These are phyloP conservation scores for Aspergillus cejpii DNA, from an alignment of 2,329 filamentous ascomycete species.

Conservation along the genomic window DNA sequence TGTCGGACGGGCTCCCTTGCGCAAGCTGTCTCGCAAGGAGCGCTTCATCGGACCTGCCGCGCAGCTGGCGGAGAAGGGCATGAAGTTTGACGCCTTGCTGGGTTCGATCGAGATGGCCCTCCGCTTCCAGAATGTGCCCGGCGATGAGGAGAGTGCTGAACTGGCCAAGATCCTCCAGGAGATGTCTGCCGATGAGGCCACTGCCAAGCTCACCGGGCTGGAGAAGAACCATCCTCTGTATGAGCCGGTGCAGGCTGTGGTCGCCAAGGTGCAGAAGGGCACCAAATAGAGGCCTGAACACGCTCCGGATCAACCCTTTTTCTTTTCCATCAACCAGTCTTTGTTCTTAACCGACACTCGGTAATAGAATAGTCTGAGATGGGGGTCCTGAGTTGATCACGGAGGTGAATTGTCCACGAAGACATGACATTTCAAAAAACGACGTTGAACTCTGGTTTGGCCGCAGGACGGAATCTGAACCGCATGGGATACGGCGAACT, in stretches of 20 bases:
- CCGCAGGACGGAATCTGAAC: slow-evolving; percentile 24
- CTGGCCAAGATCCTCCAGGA: slow-evolving; percentile 78
- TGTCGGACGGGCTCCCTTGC: slow-evolving; percentile 86
- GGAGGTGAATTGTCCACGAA: slow-evolving; percentile 19
- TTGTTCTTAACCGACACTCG: neutral
- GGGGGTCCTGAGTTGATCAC: slow-evolving; percentile 24
- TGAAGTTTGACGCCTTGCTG: slow-evolving; percentile 66
- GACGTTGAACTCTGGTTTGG: slow-evolving; percentile 17
- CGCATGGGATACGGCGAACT: slow-evolving; percentile 31
- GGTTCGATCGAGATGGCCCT: slow-evolving; percentile 85
- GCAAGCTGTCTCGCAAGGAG: slow-evolving; percentile 91
- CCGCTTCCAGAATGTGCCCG: slow-evolving; percentile 89
- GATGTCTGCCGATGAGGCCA: slow-evolving; percentile 65
- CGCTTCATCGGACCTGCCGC: slow-evolving; percentile 89
- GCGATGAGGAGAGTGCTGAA: slow-evolving; percentile 81
- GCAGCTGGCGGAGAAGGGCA: slow-evolving; percentile 74
- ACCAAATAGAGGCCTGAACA: slow-evolving; percentile 29
- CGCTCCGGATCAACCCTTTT: neutral
- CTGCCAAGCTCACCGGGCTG: slow-evolving; percentile 74
- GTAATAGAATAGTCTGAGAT: slow-evolving; percentile 10
- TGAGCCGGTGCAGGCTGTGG: slow-evolving; percentile 65
- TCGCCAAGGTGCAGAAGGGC: slow-evolving; percentile 69
- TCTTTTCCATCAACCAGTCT: slow-evolving; percentile 10
- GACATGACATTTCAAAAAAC: slow-evolving; percentile 11
- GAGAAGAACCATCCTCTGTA: slow-evolving; percentile 71